Conservation (phyloP, 768 basidiomycete species). For the Albatrellus ellisii region DNA sequence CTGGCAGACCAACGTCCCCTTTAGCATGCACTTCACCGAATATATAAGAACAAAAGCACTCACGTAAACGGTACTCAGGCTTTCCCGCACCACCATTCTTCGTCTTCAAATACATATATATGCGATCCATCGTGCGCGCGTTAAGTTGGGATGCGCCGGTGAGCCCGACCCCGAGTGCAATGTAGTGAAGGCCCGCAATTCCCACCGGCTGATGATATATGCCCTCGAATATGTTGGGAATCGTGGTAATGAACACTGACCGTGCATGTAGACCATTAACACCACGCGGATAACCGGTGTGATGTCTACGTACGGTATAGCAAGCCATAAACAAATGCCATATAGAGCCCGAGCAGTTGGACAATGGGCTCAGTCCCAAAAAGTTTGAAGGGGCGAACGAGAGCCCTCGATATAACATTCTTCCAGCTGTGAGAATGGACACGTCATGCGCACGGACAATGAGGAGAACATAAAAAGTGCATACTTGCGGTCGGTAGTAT, state of each 20-base stretch:
- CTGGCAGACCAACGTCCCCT: conserved; percentile 19
- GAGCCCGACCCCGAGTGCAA: conserved; percentile 56
- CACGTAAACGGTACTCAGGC: conserved; percentile 43
- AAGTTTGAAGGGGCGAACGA: conserved; percentile 54
- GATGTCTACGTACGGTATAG: conserved; percentile 9
- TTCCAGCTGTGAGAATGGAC: conserved; percentile 30
- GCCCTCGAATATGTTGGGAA: conserved; percentile 43
- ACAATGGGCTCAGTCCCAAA: conserved; percentile 52
- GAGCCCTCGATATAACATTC: conserved; percentile 34
- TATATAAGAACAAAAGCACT: conserved; percentile 5
- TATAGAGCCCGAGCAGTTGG: conserved; percentile 52
- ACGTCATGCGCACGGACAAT: not conserved
- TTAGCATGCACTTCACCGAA: too few species aligned
- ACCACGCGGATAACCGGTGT: too few species aligned
- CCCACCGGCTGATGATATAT: conserved; percentile 43
- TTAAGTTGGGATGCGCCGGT: conserved; percentile 35
- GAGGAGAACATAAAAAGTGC: conserved; percentile 11
- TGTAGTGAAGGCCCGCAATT: conserved; percentile 55
- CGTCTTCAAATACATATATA: conserved; percentile 38
- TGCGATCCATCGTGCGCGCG: conserved; percentile 40
- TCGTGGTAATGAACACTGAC: conserved; percentile 53
- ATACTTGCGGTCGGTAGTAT: conserved; percentile 29
- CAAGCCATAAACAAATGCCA: conserved; percentile 51
- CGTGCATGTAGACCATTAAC: not conserved
- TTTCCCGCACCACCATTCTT: conserved; percentile 39